A percentile compares a stretch with the other conserved stretches of the same genome.
phyloP scores from a whole-genome alignment of 2,329 filamentous ascomycete species.

The Beauveria varroae region DNA sequence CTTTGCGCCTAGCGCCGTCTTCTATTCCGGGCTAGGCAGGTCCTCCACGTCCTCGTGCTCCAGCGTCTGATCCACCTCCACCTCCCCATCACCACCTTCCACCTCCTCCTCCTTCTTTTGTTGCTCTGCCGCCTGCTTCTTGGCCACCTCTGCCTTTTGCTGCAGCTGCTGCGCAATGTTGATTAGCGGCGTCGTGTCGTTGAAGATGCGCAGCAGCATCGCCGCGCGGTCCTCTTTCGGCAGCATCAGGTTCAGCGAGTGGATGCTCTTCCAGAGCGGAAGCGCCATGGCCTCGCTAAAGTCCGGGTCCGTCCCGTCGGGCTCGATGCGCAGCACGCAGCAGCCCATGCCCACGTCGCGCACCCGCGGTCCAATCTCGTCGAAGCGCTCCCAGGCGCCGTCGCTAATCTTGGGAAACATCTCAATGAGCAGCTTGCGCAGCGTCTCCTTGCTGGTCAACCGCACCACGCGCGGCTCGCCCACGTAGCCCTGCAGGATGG shows the following conservation, averaged over 20 bases:
- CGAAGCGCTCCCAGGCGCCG: conserved; percentile 65
- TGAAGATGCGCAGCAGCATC: conserved; percentile 85
- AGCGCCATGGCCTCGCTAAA: conserved; percentile 76
- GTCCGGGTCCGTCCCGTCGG: conserved; percentile 53
- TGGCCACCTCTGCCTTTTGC: conserved; percentile 17
- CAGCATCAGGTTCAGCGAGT: conserved; percentile 92
- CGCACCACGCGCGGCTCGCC: conserved; percentile 68
- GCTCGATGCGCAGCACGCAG: conserved; percentile 79
- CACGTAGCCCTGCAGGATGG: conserved; percentile 85
- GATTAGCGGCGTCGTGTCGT: conserved; percentile 77
- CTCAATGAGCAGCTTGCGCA: conserved; percentile 77
- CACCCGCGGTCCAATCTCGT: conserved; percentile 81
- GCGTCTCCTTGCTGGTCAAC: conserved; percentile 69
- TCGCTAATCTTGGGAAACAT: conserved; percentile 90
- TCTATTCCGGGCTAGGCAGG: conserved; percentile 28
- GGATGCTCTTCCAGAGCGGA: conserved; percentile 87
- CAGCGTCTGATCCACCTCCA: background rate
- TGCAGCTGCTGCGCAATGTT: conserved; percentile 46
- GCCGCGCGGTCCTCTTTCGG: conserved; percentile 93
- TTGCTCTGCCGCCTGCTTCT: conserved; percentile 17
- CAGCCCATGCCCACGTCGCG: conserved; percentile 81
- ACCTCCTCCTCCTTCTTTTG: conserved; percentile 12
- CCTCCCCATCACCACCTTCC: background rate
- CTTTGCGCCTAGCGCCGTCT: conserved; percentile 2
- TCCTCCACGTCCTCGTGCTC: conserved; percentile 24